Evolutionary conservation across 768 basidiomycete species (phyloP), one percentile per base, ranked within the genome.

Genomic region (Mycena albidolilacea): DNA sequence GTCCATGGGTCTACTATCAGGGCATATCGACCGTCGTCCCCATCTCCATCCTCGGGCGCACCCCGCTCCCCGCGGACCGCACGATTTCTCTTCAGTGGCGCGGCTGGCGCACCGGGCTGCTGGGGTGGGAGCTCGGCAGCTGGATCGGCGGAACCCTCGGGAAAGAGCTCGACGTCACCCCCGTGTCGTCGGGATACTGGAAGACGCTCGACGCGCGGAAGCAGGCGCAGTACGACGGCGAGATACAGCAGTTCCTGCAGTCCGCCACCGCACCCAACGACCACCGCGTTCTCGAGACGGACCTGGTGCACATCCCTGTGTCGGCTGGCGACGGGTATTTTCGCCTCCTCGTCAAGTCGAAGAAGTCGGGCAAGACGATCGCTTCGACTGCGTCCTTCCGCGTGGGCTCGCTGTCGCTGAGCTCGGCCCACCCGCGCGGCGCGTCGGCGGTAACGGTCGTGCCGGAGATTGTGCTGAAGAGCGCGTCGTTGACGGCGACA

Each of bases 141-240:
- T 60, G 60, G 43, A 14, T 70, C 8, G 71, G 72, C 9, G 58
- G 73, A 5, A 38, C 72, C 84, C 81, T 87, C 57, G 83, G 85
- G 9, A 78, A 81, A 64, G 84, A 85, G 7, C 84, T 86, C 76
- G 85, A 86, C 79, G 87, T 87, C 72, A 84, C 84, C 14, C 60
- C 74, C 43, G 74, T 83, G 7, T 82, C 84, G n/a, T 79, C 68
- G 21, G 83, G 82, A 14, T 57, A 75, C 41, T 88, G 86, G 79
- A 79, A 78, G 55, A 78, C 86, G 61, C 80, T 81, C 46, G 81
- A 82, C 12, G 72, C 75, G 15, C 67, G 59, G 60, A 38, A 67
- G 55, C 41, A 14, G 11, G 54, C 64, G 12, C 71, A 70, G 50
- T 75, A 72, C 35, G 71, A 72, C 60, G 82, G 80, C 70, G 77